Evolutionary conservation across 1,284 basidiomycete genomes (phyloP), one percentile per base, ranked within the genome.

Genomic region (Pterulicium gracile): DNA sequence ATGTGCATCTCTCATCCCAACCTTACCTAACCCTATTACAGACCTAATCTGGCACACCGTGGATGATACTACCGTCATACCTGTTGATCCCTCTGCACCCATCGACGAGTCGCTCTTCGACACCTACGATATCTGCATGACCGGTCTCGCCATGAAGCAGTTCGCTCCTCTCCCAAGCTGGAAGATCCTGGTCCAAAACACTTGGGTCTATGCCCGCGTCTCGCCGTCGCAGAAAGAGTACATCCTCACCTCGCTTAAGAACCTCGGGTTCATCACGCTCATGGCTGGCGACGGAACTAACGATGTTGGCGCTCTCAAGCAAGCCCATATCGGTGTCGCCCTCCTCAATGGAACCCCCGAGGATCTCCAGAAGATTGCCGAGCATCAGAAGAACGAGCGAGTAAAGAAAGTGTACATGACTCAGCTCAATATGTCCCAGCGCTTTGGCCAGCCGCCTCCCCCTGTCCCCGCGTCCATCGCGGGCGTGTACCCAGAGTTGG

Each of bases 241-340:
- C 61, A 95, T 97, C 63, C 75, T 97, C 42, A 88, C 89, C 0
- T 85, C 87, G 2, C 72, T 97, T 47, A 90, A 92, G 61, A 73
- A 74, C 12, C 77, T 95, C 20, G 93, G 93, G 20, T 97, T 89
- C 62, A 75, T 77, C 4, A 97, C 93, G 0, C 73, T 97, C 47
- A 97, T 97, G 93, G 93, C 92, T 10, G 93, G 93, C 49, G 94
- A 97, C 60, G 94, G 94, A 32, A 97, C 93, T 14, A 97, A 97
- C 62, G 93, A 97, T 55, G 93, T 97, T 42, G 93, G 94, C 23
- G 93, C 94, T 2, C 77, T 97, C 45, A 97, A 97, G 63, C 90
- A 95, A 60, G 93, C 94, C 0, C 90, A 97, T 61, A 85, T 97
- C 49, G 93, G 93, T 52, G 88, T 97, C 15, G 93, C 93, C 1